Base-by-base conservation (phyloP, 805 yeast genomes). In the Saccharomycopsis olivae region DNA sequence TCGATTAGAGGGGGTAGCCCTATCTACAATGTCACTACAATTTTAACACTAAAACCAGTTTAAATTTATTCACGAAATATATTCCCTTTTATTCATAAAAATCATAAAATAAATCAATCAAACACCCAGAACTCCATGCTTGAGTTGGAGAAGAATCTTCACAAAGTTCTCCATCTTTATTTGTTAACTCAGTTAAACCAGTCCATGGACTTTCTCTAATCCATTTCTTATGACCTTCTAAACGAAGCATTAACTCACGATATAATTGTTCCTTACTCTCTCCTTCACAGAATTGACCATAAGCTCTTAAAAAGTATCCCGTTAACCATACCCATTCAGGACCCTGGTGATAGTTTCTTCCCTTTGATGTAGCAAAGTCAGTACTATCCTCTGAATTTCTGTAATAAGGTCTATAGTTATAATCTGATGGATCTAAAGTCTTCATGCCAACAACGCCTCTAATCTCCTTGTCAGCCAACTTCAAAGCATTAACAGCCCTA, bases 321-420 rank as follows among this genome's bases (percentile, higher is more conserved):
- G 70, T 68, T 43, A 77, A 72, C 96, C 96, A 89, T 25, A 84
- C 82, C 98, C 98, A 89, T 56, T 92, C 98, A 2, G 98, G 98
- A 2, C 98, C 98, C 61, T 89, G 97, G 59, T 89, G 98, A 57
- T 89, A 89, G 61, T 92, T 92, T 52, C 97, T 73, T 23, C 98
- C 98, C 60, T 87, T 86, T 2, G 96, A 69, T 0, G 96, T 87
- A 1, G 94, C 86, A 68, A 87, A 92, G 58, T 89, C 95, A 3
- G 69, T 74, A 39, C 73, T 74, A 53, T 89, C 97, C 30, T 72
- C 80, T 35, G 86, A 63, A 56, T 89, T 92, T 53, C 66, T 65
- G 59, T 89, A 89, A 61, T 84, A 74, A 2, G 98, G 98, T 47
- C 94, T 70, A 58, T 92, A 89, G 59, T 89, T 88, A 63, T 76